phyloP scores from a whole-genome alignment of 768 basidiomycete genomes.

The Calocybe indica region DNA sequence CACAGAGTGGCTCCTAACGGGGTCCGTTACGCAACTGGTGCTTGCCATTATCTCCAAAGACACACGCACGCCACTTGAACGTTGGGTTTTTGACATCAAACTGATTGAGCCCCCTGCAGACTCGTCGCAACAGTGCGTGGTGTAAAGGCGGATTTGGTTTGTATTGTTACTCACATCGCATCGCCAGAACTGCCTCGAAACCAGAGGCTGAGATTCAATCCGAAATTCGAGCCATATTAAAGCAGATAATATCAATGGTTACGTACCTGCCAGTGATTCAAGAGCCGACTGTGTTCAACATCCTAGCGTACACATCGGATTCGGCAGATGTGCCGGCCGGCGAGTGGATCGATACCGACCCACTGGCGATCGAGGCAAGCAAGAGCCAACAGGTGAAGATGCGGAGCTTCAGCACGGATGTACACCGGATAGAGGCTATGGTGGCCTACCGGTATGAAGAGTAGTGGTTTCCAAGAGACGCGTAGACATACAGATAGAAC shows the following conservation, averaged over 20 bases:
- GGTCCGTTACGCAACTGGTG: constrained; percentile 90
- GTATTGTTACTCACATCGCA: constrained; percentile 2
- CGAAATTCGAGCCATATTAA: constrained; percentile 95
- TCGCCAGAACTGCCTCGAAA: constrained; percentile 47
- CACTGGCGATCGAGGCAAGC: constrained; percentile 85
- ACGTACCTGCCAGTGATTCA: constrained; percentile 95
- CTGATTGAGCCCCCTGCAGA: constrained; percentile 62
- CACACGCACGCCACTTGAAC: constrained; percentile 82
- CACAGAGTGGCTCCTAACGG: constrained; percentile 89
- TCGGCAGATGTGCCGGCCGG: constrained; percentile 88
- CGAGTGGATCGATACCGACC: constrained; percentile 96
- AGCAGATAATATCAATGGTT: constrained; percentile 96
- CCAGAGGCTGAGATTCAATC: constrained; percentile 89
- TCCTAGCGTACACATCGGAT: constrained; percentile 90
- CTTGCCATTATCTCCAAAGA: constrained; percentile 96
- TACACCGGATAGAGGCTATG: constrained; percentile 97
- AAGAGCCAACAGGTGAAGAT: constrained; percentile 94
- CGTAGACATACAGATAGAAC: neutral
- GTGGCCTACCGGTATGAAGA: constrained; percentile 95
- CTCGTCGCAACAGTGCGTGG: constrained; percentile 42
- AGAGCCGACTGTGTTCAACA: constrained; percentile 95
- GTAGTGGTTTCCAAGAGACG: constrained; percentile 17
- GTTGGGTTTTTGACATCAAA: constrained; percentile 98
- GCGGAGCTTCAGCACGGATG: constrained; percentile 93
- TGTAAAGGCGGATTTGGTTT: constrained; percentile 1